Evolutionary conservation across 345 rosid genomes (phyloP).

Genomic region (Brassica incana): DNA sequence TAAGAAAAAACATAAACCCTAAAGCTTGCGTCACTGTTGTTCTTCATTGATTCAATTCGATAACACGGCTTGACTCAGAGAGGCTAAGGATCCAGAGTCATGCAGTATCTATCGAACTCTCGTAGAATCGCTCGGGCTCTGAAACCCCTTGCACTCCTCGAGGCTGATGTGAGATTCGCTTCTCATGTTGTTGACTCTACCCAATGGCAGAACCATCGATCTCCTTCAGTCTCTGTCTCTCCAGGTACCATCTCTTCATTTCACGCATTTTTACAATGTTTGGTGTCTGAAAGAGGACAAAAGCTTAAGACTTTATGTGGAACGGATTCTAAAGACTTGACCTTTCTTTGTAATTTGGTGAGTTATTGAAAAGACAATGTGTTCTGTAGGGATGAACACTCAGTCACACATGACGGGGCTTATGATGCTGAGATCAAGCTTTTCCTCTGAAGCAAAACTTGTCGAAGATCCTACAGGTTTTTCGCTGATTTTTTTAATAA

Average conservation of each 20-base stretch:
- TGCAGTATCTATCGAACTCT: slow-evolving; percentile 50
- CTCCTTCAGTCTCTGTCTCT: slow-evolving; percentile 8
- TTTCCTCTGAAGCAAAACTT: slow-evolving; percentile 45
- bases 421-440: slow-evolving; percentile 36
- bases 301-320: neutral
- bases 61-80: neutral
- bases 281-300: neutral
- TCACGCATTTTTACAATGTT: neutral
- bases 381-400: slow-evolving; percentile 18
- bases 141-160: slow-evolving; percentile 33
- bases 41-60: slow-evolving; percentile 14
- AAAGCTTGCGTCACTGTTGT: neutral
- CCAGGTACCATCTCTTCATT: slow-evolving; percentile 39
- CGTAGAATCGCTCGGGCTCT: slow-evolving; percentile 46
- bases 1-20: neutral
- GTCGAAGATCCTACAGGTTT: slow-evolving; percentile 58
- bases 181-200: slow-evolving; percentile 26
- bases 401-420: no score
- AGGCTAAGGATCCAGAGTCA: slow-evolving; percentile 12
- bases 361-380: neutral
- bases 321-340: neutral
- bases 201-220: slow-evolving; percentile 31
- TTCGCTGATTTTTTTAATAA: neutral
- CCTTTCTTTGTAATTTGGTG: neutral
- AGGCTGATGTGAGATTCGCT: slow-evolving; percentile 36